These are phyloP conservation scores for Backusella liffmaniae DNA, from an alignment of 192 early-diverging fungal genomes.

Conservation along the genomic window DNA sequence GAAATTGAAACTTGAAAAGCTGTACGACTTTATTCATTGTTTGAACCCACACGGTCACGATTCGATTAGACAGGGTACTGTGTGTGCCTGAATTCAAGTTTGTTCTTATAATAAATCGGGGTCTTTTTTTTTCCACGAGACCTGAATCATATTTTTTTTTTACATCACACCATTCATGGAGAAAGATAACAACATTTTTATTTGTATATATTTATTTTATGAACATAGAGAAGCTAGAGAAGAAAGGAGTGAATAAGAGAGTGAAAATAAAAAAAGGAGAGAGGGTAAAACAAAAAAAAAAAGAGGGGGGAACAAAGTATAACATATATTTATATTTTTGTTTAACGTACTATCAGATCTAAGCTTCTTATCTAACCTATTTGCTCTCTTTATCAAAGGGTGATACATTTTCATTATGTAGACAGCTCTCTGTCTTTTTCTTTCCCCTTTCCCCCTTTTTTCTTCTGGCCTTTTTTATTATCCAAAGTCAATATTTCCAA, in stretches of 20 bases:
- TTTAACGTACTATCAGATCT: neutral
- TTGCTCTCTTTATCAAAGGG: too few species aligned
- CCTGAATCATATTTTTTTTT: neutral
- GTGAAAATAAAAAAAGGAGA: neutral
- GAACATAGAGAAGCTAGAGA: neutral
- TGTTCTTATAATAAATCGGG: neutral
- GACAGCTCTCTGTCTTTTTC: too few species aligned
- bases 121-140: neutral
- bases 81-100: neutral
- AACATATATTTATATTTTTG: neutral
- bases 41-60: neutral
- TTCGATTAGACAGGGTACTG: neutral
- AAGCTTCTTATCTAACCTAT: too few species aligned
- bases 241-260: neutral
- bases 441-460: too few species aligned
- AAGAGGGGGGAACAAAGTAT: neutral
- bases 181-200: neutral
- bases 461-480: too few species aligned
- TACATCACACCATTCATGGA: neutral
- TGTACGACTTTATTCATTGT: neutral
- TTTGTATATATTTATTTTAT: neutral
- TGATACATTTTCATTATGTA: too few species aligned
- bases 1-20: neutral
- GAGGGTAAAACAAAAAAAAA: neutral
- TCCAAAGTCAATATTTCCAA: too few species aligned